Evolutionary conservation across 345 rosid genomes (phyloP).

Genomic region (Murraya paniculata): DNA sequence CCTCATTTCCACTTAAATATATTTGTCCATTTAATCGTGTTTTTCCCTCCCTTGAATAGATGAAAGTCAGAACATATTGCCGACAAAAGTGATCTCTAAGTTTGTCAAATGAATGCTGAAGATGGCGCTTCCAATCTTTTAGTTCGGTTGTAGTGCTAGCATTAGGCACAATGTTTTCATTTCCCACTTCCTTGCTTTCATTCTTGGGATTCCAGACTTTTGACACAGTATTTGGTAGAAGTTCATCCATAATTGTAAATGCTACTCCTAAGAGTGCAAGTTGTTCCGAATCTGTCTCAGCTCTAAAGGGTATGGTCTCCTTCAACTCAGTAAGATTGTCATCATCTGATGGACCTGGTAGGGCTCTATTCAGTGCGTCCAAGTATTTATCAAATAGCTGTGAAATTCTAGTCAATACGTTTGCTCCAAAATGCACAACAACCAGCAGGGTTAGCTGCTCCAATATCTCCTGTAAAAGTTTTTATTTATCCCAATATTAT

Average conservation of each 20-base stretch:
- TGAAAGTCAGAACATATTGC: slow-evolving; percentile 91
- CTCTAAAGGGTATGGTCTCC: slow-evolving; percentile 65
- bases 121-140: slow-evolving; percentile 87
- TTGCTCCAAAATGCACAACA: slow-evolving; percentile 80
- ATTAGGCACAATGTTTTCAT: slow-evolving; percentile 40
- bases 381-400: slow-evolving; percentile 80
- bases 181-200: slow-evolving; percentile 44
- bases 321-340: slow-evolving; percentile 79
- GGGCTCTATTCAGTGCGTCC: slow-evolving; percentile 69
- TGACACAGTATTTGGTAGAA: slow-evolving; percentile 58
- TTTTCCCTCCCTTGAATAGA: slow-evolving; percentile 90
- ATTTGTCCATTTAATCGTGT: slow-evolving; percentile 75
- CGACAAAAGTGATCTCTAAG: slow-evolving; percentile 90
- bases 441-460: slow-evolving; percentile 71
- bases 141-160: slow-evolving; percentile 54
- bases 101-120: slow-evolving; percentile 89
- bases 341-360: slow-evolving; percentile 90
- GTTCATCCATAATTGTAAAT: slow-evolving; percentile 83
- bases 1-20: slow-evolving; percentile 65
- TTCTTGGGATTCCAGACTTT: slow-evolving; percentile 61
- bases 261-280: slow-evolving; percentile 93
- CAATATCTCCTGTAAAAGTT: slow-evolving; percentile 66
- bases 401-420: slow-evolving; percentile 63
- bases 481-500: slow-evolving; percentile 12
- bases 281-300: slow-evolving; percentile 91